Evolutionary conservation across 2,329 filamentous ascomycete genomes (phyloP).

Genomic region (Neophaeococcomyces mojaviensis): DNA sequence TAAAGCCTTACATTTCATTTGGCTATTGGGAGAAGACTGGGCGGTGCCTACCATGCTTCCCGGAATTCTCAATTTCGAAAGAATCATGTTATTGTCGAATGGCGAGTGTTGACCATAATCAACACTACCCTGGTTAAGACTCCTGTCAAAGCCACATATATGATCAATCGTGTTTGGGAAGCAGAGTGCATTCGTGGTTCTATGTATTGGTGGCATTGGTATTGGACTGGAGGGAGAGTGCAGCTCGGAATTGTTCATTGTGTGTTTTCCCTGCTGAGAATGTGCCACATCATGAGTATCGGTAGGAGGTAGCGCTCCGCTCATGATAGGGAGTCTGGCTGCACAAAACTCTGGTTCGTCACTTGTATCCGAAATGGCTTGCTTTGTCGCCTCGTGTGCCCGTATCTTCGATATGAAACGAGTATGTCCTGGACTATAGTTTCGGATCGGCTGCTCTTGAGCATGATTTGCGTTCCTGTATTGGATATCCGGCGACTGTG

Average conservation of each 20-base stretch:
- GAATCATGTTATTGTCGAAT: too few species aligned
- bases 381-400: neutral
- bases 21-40: too few species aligned
- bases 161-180: too few species aligned
- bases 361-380: neutral
- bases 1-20: too few species aligned
- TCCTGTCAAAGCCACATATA: too few species aligned
- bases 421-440: neutral
- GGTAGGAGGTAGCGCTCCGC: neutral
- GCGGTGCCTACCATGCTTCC: too few species aligned
- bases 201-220: too few species aligned
- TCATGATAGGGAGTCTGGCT: conserved; percentile 2
- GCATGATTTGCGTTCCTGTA: neutral
- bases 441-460: neutral
- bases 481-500: neutral
- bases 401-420: neutral
- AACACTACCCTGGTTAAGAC: too few species aligned
- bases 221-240: too few species aligned
- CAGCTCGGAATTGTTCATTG: neutral
- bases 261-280: neutral
- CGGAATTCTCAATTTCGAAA: too few species aligned
- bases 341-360: neutral
- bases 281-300: neutral
- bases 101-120: too few species aligned
- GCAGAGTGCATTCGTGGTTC: too few species aligned